These are phyloP conservation scores for Venustampulla echinocandica DNA, from an alignment of 495 filamentous ascomycete species.

Conservation along the genomic window DNA sequence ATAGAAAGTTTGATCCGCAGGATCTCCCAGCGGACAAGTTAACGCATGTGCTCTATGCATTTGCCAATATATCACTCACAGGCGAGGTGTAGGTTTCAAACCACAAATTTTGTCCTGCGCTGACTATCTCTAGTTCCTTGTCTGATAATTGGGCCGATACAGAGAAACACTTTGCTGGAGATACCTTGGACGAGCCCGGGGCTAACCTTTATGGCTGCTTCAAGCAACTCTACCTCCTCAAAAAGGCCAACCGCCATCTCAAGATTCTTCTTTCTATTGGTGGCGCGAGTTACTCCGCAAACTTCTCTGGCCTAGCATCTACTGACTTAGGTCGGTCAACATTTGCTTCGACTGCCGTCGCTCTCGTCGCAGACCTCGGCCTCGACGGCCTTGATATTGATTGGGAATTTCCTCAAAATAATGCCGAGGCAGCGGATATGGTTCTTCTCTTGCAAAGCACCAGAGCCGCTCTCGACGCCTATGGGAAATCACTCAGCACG, in stretches of 20 bases:
- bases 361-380: conserved; percentile 54
- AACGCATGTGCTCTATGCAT: conserved; percentile 76
- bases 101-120: background rate
- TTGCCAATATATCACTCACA: conserved; percentile 51
- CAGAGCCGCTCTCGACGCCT: conserved; percentile 51
- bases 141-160: conserved; percentile 78
- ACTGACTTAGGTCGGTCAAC: conserved; percentile 45
- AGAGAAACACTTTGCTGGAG: conserved; percentile 74
- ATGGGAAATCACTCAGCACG: conserved; percentile 33
- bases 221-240: conserved; percentile 86
- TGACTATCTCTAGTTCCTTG: conserved; percentile 32
- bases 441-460: conserved; percentile 59
- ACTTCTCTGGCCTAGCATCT: conserved; percentile 66
- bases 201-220: conserved; percentile 80
- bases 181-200: conserved; percentile 57
- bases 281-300: conserved; percentile 85
- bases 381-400: conserved; percentile 51
- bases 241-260: conserved; percentile 75
- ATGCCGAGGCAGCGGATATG: conserved; percentile 59
- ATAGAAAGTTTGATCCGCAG: conserved; percentile 72
- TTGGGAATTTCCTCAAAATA: conserved; percentile 46
- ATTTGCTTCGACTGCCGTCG: conserved; percentile 60
- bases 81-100: conserved; percentile 44
- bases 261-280: conserved; percentile 89
- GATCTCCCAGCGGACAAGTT: conserved; percentile 77